Base-by-base conservation (phyloP, 257 asterid species). In the Nicotiana attenuata region DNA sequence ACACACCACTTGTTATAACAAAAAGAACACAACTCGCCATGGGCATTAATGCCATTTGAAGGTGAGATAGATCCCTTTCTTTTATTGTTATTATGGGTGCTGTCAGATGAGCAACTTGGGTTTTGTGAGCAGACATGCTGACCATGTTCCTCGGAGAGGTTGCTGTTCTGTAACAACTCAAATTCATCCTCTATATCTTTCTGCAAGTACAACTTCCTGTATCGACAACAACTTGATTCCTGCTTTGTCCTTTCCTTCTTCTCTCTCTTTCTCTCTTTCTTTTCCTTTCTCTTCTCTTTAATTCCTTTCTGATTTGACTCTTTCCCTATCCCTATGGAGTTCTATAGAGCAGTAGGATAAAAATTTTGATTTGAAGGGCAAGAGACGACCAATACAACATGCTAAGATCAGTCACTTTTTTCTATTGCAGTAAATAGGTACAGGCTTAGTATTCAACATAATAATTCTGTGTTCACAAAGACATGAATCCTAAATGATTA, bases 271-370 rank as follows among this genome's bases (percentile, higher is more conserved):
- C 50, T 85, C 80, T 86, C 89, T 52, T 56, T 87, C 85, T 83
- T 85, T 81, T 78, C 83, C 83, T 80, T 85, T 60, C 65, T 91
- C 89, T 82, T 89, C 13, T 88, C 90, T 61, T n/a, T n/a, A n/a
- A n/a, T 87, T 86, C 88, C 78, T 86, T 65, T 80, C 92, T 77
- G 88, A 88, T 86, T 86, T 87, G 33, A 88, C 81, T 81, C 84
- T 87, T 81, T 83, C 91, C 93, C 60, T 87, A 71, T 90, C 93
- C 66, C 82, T 93, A 85, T 89, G 97, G 94, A 91, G 88, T n/a
- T n/a, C 99, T 95, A 93, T 95, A 90, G 81, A 87, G 93, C 90
- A 95, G 96, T 97, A 90, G 83, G 85, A 84, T 84, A 89, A 90
- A 90, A 57, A 15, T 92, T 93, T 87, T 90, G 90, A 86, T 81